phyloP scores from a whole-genome alignment of 1,284 basidiomycete genomes.

The Kwoniella shivajii region DNA sequence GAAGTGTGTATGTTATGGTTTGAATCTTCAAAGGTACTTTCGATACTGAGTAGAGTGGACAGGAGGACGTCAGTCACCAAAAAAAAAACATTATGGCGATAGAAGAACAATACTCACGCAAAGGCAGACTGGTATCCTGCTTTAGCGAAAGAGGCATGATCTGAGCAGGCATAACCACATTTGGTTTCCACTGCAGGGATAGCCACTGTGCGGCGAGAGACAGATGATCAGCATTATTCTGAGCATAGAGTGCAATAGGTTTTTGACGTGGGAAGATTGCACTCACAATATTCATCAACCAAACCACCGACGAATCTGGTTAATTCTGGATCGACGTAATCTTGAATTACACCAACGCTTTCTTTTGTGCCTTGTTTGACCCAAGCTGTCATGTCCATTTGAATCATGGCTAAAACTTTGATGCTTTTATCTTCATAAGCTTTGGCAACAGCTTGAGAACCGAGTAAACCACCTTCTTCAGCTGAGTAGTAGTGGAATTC shows the following conservation, averaged over 20 bases:
- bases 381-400: constrained; percentile 94
- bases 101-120: constrained; percentile 60
- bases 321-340: constrained; percentile 71
- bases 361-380: constrained; percentile 86
- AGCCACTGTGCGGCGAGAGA: constrained; percentile 32
- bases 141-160: constrained; percentile 76
- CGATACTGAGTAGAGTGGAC: constrained; percentile 35
- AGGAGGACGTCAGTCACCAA: too few relatives aligned
- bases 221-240: neutral
- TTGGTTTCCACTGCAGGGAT: constrained; percentile 57
- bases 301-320: constrained; percentile 73
- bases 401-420: constrained; percentile 82
- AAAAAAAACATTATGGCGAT: neutral
- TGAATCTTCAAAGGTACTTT: constrained; percentile 54
- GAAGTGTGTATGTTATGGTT: constrained; percentile 81
- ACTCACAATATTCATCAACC: constrained; percentile 68
- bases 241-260: neutral
- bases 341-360: constrained; percentile 86
- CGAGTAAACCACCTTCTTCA: constrained; percentile 92
- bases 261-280: neutral
- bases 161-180: constrained; percentile 94
- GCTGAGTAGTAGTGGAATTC: constrained; percentile 98
- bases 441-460: constrained; percentile 85
- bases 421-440: constrained; percentile 67
- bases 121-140: constrained; percentile 82